Conservation (phyloP, 345 rosid species). For the Excoecaria agallocha region DNA sequence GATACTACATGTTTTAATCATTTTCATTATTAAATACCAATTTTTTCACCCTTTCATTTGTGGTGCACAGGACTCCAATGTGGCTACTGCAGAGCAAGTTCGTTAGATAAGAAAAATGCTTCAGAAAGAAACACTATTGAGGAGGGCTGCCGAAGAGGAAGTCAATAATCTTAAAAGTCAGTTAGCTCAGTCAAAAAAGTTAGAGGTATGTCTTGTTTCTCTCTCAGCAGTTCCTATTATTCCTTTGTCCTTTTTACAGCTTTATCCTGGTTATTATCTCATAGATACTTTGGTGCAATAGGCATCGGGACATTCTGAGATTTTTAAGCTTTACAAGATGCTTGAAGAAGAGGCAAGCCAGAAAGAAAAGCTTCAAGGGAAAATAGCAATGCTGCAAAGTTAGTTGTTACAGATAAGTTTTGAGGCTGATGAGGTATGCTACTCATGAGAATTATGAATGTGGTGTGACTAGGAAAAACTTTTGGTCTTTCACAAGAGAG, state of each 20-base stretch:
- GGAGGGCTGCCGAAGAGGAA: conserved; percentile 81
- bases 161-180: conserved; percentile 57
- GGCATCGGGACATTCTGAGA: conserved; percentile 73
- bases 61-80: conserved; percentile 43
- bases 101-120: conserved; percentile 64
- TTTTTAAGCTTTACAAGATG: conserved; percentile 70
- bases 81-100: conserved; percentile 54
- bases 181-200: conserved; percentile 55
- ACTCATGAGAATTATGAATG: not conserved
- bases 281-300: conserved; percentile 27
- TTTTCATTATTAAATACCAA: not conserved
- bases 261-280: conserved; percentile 14
- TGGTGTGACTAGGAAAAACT: not conserved
- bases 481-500: not conserved
- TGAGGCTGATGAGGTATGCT: conserved; percentile 99
- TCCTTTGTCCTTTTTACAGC: conserved; percentile 13
- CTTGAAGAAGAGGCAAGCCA: conserved; percentile 75
- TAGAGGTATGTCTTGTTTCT: conserved; percentile 51
- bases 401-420: conserved; percentile 75
- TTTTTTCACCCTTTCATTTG: conserved; percentile 8
- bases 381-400: conserved; percentile 67
- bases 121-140: conserved; percentile 61
- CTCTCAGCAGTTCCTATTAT: conserved; percentile 13
- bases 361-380: conserved; percentile 74
- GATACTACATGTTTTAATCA: not conserved